These are phyloP conservation scores for Diplodia seriata DNA, from an alignment of 2,329 filamentous ascomycete species.

Conservation along the genomic window DNA sequence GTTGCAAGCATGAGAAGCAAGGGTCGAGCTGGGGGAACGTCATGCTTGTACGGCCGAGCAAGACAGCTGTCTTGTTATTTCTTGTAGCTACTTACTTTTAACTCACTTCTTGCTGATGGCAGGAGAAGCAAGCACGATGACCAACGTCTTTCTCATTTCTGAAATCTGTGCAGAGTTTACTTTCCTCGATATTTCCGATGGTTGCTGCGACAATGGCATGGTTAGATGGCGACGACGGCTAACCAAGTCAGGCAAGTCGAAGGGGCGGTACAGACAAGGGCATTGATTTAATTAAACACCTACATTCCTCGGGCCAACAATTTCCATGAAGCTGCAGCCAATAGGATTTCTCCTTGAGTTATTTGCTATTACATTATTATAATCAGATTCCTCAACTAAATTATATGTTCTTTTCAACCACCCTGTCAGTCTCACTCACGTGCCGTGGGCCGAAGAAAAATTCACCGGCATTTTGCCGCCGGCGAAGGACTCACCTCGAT, in stretches of 20 bases:
- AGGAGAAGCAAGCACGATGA: slow-evolving; percentile 13
- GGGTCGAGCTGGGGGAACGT: slow-evolving; percentile 2
- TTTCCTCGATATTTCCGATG: neutral
- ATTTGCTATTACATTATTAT: too few relatives aligned
- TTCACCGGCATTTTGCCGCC: slow-evolving; percentile 17
- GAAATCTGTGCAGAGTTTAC: neutral
- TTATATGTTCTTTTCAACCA: neutral
- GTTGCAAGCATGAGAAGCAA: slow-evolving; percentile 9
- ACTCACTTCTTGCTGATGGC: slow-evolving; percentile 3
- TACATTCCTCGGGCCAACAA: neutral
- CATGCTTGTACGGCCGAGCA: slow-evolving; percentile 13
- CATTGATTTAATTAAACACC: neutral
- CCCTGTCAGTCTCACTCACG: neutral
- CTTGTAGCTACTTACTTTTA: slow-evolving; percentile 23
- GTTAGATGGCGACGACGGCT: neutral
- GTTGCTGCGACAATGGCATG: neutral
- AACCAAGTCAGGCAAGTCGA: neutral
- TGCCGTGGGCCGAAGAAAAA: neutral
- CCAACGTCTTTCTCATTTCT: slow-evolving; percentile 4
- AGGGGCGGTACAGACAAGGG: slow-evolving; percentile 3
- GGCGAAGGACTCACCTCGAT: neutral
- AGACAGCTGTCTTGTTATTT: slow-evolving; percentile 1
- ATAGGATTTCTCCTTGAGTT: neutral
- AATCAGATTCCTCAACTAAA: neutral
- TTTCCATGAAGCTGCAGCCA: neutral